Evolutionary conservation across 2,329 filamentous ascomycete genomes (phyloP).

Genomic region (Diaporthe destruens): DNA sequence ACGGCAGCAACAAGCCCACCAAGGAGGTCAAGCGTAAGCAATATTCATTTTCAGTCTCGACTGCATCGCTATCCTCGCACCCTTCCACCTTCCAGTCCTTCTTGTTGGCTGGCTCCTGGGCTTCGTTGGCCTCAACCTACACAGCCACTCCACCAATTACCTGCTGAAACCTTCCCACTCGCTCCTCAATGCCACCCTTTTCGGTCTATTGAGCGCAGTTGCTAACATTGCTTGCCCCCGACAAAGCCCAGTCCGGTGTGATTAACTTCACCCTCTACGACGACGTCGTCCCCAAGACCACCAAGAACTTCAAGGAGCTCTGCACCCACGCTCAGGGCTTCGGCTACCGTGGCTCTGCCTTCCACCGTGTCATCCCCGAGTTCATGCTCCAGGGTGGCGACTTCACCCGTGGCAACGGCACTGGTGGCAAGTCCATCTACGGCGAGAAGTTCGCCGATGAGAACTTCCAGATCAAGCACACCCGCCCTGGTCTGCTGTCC

Average conservation of each 20-base stretch:
- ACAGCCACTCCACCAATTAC: constrained; percentile 13
- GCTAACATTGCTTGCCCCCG: constrained; percentile 17
- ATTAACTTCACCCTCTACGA: constrained; percentile 93
- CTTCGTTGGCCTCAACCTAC: neutral
- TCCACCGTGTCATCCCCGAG: constrained; percentile 92
- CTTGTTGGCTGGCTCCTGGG: neutral
- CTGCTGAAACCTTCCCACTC: constrained; percentile 26
- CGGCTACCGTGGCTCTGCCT: constrained; percentile 85
- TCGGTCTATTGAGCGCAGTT: neutral
- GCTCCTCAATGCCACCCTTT: neutral
- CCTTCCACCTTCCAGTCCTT: neutral
- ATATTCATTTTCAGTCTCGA: constrained; percentile 30
- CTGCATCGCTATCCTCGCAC: neutral
- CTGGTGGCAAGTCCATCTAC: constrained; percentile 94
- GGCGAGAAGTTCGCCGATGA: constrained; percentile 94
- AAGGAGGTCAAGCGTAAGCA: constrained; percentile 70
- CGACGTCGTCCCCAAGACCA: constrained; percentile 88
- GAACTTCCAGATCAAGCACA: constrained; percentile 87
- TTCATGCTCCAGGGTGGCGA: constrained; percentile 98
- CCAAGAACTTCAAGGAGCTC: constrained; percentile 85
- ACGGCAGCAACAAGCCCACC: constrained; percentile 69
- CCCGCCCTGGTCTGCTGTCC: constrained; percentile 82
- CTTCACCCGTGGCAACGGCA: constrained; percentile 92
- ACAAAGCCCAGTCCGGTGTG: constrained; percentile 77
- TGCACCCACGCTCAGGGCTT: constrained; percentile 85